These are phyloP conservation scores for Ustilago trichophora DNA, from an alignment of 1,284 basidiomycete genomes.

Conservation along the genomic window DNA sequence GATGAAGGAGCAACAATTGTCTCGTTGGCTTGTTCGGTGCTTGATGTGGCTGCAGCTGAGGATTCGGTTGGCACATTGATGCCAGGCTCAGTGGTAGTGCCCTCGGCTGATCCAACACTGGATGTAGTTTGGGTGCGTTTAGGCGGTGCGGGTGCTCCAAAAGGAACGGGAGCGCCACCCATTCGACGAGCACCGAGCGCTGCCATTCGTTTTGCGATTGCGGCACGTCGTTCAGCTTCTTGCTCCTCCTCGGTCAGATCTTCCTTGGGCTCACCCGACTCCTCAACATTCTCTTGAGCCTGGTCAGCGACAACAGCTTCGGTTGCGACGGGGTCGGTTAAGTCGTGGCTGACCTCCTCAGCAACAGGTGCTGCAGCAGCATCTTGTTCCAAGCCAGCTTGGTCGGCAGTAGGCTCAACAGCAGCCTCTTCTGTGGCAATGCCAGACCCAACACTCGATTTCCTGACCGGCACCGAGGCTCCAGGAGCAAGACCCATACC, in stretches of 20 bases:
- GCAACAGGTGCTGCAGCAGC: background rate
- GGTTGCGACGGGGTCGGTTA: background rate
- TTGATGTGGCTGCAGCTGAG: background rate
- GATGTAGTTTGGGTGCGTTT: constrained; percentile 17
- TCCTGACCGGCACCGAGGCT: constrained; percentile 10
- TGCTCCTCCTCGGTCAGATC: constrained; percentile 48
- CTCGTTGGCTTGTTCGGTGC: constrained; percentile 2
- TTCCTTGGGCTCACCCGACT: constrained; percentile 24
- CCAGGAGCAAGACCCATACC: constrained; percentile 48
- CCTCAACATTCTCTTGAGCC: constrained; percentile 4
- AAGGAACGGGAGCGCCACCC: constrained; percentile 43
- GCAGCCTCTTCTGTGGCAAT: background rate
- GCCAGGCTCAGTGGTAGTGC: constrained; percentile 39
- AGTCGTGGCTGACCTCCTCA: background rate
- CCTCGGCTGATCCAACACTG: constrained; percentile 23
- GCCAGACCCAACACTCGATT: constrained; percentile 17
- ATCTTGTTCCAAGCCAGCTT: background rate
- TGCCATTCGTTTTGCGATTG: constrained; percentile 62
- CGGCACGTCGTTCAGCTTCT: constrained; percentile 53
- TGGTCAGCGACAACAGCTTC: constrained; percentile 4
- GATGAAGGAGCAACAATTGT: background rate
- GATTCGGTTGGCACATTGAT: constrained; percentile 22
- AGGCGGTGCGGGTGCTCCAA: constrained; percentile 35
- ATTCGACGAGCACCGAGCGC: constrained; percentile 60
- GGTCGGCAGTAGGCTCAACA: background rate